These are phyloP conservation scores for Diplosphaera chodatii DNA, from an alignment of 139 green algal genomes.

Conservation along the genomic window DNA sequence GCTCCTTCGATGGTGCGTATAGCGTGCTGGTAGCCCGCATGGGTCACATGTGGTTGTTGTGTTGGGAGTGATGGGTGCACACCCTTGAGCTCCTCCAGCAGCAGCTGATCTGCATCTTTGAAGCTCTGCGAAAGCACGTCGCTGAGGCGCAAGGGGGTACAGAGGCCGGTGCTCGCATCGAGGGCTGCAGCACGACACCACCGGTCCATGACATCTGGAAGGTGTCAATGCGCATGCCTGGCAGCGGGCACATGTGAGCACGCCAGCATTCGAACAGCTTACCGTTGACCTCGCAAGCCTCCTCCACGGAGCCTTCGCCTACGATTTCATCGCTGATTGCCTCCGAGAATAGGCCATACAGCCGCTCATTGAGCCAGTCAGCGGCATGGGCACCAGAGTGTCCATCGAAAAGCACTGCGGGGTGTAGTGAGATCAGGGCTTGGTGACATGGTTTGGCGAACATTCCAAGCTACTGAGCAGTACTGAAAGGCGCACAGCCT, in stretches of 20 bases:
- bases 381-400: constrained; percentile 52
- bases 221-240: background rate
- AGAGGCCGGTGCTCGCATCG: constrained; percentile 17
- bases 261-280: background rate
- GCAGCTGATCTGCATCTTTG: constrained; percentile 28
- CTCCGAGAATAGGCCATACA: constrained; percentile 34
- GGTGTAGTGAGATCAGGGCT: no score
- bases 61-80: background rate
- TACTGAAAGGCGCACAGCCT: no score
- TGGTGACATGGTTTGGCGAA: no score
- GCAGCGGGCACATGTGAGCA: background rate
- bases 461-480: no score
- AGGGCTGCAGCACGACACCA: constrained; percentile 8
- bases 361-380: constrained; percentile 51
- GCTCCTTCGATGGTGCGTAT: background rate
- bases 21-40: no score
- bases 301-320: background rate
- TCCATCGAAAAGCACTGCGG: constrained; percentile 62
- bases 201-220: no score
- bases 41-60: no score
- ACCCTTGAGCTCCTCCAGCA: constrained; percentile 41
- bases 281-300: background rate
- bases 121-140: constrained; percentile 33
- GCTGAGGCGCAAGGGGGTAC: constrained; percentile 24
- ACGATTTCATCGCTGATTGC: constrained; percentile 24